These are phyloP conservation scores for Cyclaneusma minus DNA, from an alignment of 2,329 filamentous ascomycete genomes.

Conservation along the genomic window DNA sequence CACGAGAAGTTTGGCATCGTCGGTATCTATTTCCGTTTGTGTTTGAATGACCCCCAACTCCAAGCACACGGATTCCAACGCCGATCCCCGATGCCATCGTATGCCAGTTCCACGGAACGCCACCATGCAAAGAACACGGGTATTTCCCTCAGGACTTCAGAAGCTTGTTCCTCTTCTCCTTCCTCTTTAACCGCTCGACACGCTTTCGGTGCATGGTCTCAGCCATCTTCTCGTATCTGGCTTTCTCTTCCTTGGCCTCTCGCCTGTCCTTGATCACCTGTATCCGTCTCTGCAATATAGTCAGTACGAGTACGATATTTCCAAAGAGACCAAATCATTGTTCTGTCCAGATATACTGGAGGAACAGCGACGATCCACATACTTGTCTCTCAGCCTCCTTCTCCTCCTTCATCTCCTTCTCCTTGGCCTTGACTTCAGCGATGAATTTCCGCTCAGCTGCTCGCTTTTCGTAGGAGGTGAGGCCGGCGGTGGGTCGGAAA, in stretches of 20 bases:
- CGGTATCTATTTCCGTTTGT: too few relatives aligned
- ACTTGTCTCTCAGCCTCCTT: conserved; percentile 83
- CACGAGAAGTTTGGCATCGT: too few relatives aligned
- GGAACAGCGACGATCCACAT: conserved; percentile 14
- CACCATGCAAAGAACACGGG: too few relatives aligned
- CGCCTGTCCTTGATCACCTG: conserved; percentile 73
- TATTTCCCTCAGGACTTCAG: conserved; percentile 39
- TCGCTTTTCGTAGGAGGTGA: conserved; percentile 67
- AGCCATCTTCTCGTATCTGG: conserved; percentile 83
- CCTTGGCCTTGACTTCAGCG: conserved; percentile 73
- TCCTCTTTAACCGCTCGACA: conserved; percentile 81
- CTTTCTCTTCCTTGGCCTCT: conserved; percentile 81
- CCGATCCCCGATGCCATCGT: too few relatives aligned
- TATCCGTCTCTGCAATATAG: conserved; percentile 45
- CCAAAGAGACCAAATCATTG: conserved; percentile 2
- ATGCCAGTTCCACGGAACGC: too few relatives aligned
- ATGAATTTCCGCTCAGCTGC: conserved; percentile 52
- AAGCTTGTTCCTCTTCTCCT: conserved; percentile 91
- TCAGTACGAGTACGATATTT: conserved; percentile 3
- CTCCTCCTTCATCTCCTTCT: conserved; percentile 91
- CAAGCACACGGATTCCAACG: too few relatives aligned
- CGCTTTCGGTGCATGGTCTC: conserved; percentile 97
- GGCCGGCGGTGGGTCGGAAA: conserved; percentile 67
- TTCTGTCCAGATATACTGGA: not conserved
- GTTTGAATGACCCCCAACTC: too few relatives aligned